Evolutionary conservation across 192 early-diverging fungal genomes (phyloP).

Genomic region (Entomortierella lignicola): DNA sequence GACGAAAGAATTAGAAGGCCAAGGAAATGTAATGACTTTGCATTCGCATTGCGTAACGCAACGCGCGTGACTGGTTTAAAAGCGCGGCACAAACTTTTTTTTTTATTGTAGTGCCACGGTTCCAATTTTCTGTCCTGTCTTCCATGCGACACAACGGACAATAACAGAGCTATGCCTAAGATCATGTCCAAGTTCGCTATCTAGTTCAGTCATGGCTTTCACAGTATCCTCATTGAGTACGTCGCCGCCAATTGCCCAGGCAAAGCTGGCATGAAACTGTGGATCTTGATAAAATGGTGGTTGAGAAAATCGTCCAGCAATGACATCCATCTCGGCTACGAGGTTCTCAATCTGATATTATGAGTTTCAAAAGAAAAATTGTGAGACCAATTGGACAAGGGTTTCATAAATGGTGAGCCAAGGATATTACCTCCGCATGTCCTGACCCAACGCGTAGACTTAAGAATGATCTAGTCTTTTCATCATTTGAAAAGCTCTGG

Average conservation of each 20-base stretch:
- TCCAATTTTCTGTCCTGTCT: slow-evolving; percentile 32
- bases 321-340: slow-evolving; percentile 39
- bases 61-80: slow-evolving; percentile 18
- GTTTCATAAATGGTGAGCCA: not conserved
- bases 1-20: not conserved
- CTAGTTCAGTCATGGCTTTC: slow-evolving; percentile 6
- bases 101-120: slow-evolving; percentile 15
- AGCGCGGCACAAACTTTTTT: not conserved
- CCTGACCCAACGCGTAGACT: slow-evolving; percentile 46
- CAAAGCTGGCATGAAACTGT: slow-evolving; percentile 50
- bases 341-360: slow-evolving; percentile 25
- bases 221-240: slow-evolving; percentile 8
- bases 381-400: not conserved
- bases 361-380: not conserved
- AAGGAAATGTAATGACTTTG: not conserved
- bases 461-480: slow-evolving; percentile 40
- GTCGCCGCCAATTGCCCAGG: slow-evolving; percentile 45
- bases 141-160: slow-evolving; percentile 32
- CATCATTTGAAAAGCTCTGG: slow-evolving; percentile 41
- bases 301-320: slow-evolving; percentile 29
- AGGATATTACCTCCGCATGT: slow-evolving; percentile 28
- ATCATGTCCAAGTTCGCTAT: slow-evolving; percentile 17
- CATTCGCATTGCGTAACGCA: not conserved
- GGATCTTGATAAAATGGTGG: slow-evolving; percentile 37
- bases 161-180: slow-evolving; percentile 24